Evolutionary conservation across 2,329 filamentous ascomycete genomes (phyloP).

Genomic region (Pseudohalonectria lignicola): DNA sequence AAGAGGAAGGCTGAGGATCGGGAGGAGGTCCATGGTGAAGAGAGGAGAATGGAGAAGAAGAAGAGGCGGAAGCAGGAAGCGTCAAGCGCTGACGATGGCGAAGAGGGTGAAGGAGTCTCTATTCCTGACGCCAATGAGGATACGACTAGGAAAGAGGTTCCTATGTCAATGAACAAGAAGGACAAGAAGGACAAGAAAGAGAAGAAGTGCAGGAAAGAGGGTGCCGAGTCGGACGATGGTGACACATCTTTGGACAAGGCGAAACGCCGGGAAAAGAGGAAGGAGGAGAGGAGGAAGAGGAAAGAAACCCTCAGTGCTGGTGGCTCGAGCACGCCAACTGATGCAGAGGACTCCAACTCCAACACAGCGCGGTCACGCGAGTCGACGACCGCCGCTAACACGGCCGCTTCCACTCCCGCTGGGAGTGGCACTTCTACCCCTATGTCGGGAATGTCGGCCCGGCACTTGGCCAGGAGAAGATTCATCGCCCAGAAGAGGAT

Average conservation of each 20-base stretch:
- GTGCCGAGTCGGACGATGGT: conserved; percentile 6
- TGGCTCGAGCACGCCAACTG: no score
- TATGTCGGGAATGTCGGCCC: conserved; percentile 30
- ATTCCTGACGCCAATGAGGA: neutral
- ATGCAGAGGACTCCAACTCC: conserved; percentile 20
- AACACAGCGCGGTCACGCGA: conserved; percentile 7
- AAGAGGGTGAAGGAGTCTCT: no score
- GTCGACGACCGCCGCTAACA: conserved; percentile 6
- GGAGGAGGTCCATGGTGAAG: conserved; percentile 18
- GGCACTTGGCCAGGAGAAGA: conserved; percentile 66
- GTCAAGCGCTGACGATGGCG: neutral
- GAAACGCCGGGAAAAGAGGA: conserved; percentile 8
- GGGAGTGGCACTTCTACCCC: conserved; percentile 25
- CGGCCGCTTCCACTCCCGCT: conserved; percentile 10
- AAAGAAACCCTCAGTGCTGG: no score
- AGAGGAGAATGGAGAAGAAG: conserved; percentile 26
- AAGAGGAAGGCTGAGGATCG: conserved; percentile 36
- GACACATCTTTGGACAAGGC: neutral
- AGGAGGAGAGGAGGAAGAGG: conserved; percentile 24
- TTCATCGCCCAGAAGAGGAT: conserved; percentile 84
- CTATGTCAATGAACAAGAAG: neutral
- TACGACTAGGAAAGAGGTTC: neutral
- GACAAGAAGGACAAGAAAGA: conserved; percentile 15
- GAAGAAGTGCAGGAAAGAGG: conserved; percentile 20
- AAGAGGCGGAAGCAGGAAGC: conserved; percentile 6